phyloP scores from a whole-genome alignment of 2,329 filamentous ascomycete genomes.

The Nigrospora osmanthi region DNA sequence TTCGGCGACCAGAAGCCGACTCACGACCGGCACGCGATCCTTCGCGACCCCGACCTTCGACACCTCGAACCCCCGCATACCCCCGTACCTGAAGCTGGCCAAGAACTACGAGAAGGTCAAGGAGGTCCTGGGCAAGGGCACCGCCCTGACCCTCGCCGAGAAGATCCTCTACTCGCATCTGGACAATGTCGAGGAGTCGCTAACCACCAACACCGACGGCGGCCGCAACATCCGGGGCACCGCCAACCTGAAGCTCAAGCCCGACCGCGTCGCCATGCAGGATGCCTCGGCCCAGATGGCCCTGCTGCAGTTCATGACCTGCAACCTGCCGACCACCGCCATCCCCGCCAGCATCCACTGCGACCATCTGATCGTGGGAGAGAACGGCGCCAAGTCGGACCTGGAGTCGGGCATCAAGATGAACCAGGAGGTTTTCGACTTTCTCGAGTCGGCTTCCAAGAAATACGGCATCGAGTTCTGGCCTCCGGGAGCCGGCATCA shows the following conservation, averaged over 20 bases:
- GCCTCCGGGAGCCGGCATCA: slow-evolving; percentile 89
- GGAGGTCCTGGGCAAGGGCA: slow-evolving; percentile 4
- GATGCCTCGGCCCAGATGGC: slow-evolving; percentile 99
- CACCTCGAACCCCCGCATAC: slow-evolving; percentile 42
- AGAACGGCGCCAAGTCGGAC: slow-evolving; percentile 82
- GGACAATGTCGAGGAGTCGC: slow-evolving; percentile 79
- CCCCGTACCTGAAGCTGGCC: slow-evolving; percentile 52
- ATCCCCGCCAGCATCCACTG: slow-evolving; percentile 98
- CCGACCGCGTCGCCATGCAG: slow-evolving; percentile 97
- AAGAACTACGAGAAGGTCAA: slow-evolving; percentile 7
- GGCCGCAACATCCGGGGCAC: slow-evolving; percentile 76
- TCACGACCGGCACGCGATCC: slow-evolving; percentile 14
- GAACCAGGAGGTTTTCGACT: slow-evolving; percentile 97
- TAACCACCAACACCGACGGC: slow-evolving; percentile 76
- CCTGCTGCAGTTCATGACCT: slow-evolving; percentile 96
- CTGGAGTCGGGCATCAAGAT: slow-evolving; percentile 76
- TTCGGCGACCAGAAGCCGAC: slow-evolving; percentile 13
- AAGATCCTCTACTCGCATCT: slow-evolving; percentile 98
- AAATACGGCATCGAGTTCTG: slow-evolving; percentile 94
- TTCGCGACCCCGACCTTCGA: slow-evolving; percentile 24
- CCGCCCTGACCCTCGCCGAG: slow-evolving; percentile 76
- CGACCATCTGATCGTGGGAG: slow-evolving; percentile 96
- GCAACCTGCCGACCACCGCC: slow-evolving; percentile 78
- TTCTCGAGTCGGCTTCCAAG: slow-evolving; percentile 84
- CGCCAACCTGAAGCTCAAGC: slow-evolving; percentile 93